These are phyloP conservation scores for Leishmania tropica DNA, from an alignment of 208 protist species.

Conservation along the genomic window DNA sequence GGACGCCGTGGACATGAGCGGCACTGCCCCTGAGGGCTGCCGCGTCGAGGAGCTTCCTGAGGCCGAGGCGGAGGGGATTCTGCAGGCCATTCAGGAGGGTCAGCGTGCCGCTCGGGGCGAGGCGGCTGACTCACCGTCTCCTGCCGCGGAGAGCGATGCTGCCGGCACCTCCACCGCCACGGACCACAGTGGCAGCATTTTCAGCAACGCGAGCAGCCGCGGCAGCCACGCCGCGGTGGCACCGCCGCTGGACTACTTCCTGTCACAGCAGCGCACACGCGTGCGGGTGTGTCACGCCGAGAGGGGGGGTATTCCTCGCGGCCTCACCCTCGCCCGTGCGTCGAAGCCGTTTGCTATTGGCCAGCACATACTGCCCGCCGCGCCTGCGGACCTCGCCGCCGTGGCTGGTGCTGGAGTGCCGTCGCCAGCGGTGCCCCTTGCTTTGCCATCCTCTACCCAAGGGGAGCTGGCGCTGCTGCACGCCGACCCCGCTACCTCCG, in stretches of 20 bases:
- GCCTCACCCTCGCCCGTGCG: slow-evolving; percentile 36
- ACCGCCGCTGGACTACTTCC: slow-evolving; percentile 34
- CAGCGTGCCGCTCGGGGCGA: not conserved
- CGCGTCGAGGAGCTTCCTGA: slow-evolving; percentile 18
- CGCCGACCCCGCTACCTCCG: not conserved
- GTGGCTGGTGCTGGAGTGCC: not conserved
- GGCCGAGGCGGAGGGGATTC: slow-evolving; percentile 23
- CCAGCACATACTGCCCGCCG: slow-evolving; percentile 9
- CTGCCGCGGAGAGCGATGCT: not conserved
- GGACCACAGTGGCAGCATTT: not conserved
- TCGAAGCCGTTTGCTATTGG: slow-evolving; percentile 32
- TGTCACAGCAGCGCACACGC: slow-evolving; percentile 25
- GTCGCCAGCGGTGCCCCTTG: not conserved
- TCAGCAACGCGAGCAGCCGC: not conserved
- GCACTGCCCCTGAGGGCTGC: not conserved
- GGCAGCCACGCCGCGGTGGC: not conserved
- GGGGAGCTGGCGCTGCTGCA: not conserved
- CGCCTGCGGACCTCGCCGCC: not conserved
- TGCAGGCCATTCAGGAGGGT: slow-evolving; percentile 17
- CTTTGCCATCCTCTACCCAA: not conserved
- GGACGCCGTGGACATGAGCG: slow-evolving; percentile 14
- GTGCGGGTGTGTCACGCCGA: slow-evolving; percentile 56
- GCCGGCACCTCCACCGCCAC: not conserved
- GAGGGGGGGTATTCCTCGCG: slow-evolving; percentile 45
- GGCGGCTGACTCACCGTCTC: not conserved